Conservation (phyloP, 1,284 basidiomycete genomes). For the Tremellales sp. region DNA sequence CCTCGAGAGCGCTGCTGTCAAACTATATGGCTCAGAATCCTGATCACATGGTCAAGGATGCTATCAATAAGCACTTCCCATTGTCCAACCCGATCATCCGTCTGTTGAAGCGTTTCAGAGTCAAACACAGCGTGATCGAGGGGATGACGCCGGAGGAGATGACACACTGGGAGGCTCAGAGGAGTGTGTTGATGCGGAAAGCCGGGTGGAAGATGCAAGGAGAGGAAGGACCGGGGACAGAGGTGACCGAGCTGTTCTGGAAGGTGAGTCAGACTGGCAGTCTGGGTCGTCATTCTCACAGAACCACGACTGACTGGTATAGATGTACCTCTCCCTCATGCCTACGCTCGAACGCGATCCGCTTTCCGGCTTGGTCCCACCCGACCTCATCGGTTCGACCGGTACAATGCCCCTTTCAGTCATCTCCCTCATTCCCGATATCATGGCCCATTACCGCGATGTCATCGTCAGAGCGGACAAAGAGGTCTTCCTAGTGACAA, state of each 20-base stretch:
- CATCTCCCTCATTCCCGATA: conserved; percentile 57
- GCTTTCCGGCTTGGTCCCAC: conserved; percentile 54
- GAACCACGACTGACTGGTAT: neutral
- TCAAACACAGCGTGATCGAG: conserved; percentile 46
- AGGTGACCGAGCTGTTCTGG: conserved; percentile 46
- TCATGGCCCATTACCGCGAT: conserved; percentile 57
- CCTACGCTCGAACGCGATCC: conserved; percentile 55
- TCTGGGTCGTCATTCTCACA: neutral
- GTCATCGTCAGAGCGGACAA: conserved; percentile 56
- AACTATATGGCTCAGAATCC: conserved; percentile 38
- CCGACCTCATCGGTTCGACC: conserved; percentile 55
- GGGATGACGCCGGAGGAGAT: conserved; percentile 39
- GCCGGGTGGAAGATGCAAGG: conserved; percentile 46
- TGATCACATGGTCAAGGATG: conserved; percentile 27
- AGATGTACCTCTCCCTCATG: conserved; percentile 57
- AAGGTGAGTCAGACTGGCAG: conserved; percentile 35
- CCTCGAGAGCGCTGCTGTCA: conserved; percentile 23
- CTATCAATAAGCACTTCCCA: conserved; percentile 38
- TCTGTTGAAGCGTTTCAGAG: conserved; percentile 35
- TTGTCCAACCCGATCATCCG: conserved; percentile 37
- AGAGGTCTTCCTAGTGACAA: conserved; percentile 61
- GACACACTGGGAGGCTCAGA: conserved; percentile 27
- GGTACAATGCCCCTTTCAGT: conserved; percentile 55
- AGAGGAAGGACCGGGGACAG: conserved; percentile 35
- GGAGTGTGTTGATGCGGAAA: conserved; percentile 28